Evolutionary conservation across 2,329 filamentous ascomycete species (phyloP).

Genomic region (Drechslerella coelobrocha): DNA sequence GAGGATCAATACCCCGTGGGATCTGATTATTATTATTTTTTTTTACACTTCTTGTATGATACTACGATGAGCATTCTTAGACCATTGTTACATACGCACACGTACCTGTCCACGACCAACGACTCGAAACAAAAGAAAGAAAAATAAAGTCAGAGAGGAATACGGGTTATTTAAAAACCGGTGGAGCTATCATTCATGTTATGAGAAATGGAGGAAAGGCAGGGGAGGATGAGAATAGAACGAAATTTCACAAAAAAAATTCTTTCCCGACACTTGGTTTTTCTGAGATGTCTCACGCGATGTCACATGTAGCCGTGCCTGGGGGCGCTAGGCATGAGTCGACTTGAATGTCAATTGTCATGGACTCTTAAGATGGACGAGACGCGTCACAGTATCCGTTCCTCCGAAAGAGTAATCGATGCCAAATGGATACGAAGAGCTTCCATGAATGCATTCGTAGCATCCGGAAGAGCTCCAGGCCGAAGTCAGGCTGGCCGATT

Average conservation of each 20-base stretch:
- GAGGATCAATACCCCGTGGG: conserved; percentile 42
- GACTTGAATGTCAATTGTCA: too few relatives aligned
- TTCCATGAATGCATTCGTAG: too few relatives aligned
- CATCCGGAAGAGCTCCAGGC: too few relatives aligned
- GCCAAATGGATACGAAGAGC: too few relatives aligned
- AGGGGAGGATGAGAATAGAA: conserved; percentile 20
- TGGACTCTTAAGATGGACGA: too few relatives aligned
- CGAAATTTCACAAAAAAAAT: background rate
- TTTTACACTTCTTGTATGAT: conserved; percentile 32
- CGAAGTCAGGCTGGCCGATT: too few relatives aligned
- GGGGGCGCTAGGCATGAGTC: too few relatives aligned
- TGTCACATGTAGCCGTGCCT: background rate
- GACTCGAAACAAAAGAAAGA: conserved; percentile 1
- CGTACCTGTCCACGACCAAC: background rate
- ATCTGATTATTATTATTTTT: conserved; percentile 49
- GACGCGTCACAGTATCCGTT: too few relatives aligned
- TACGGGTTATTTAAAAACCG: conserved; percentile 30
- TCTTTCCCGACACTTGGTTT: background rate
- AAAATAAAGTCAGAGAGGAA: conserved; percentile 47
- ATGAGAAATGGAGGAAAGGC: conserved; percentile 48
- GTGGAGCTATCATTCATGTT: conserved; percentile 15
- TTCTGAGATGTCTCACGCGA: background rate
- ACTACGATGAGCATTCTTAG: conserved; percentile 50
- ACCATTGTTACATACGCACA: conserved; percentile 29
- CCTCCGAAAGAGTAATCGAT: too few relatives aligned